Percentiles rank a stretch among this genome's conserved stretches.
Conservation (phyloP, 768 basidiomycete species). For the Amanita exitialis region DNA sequence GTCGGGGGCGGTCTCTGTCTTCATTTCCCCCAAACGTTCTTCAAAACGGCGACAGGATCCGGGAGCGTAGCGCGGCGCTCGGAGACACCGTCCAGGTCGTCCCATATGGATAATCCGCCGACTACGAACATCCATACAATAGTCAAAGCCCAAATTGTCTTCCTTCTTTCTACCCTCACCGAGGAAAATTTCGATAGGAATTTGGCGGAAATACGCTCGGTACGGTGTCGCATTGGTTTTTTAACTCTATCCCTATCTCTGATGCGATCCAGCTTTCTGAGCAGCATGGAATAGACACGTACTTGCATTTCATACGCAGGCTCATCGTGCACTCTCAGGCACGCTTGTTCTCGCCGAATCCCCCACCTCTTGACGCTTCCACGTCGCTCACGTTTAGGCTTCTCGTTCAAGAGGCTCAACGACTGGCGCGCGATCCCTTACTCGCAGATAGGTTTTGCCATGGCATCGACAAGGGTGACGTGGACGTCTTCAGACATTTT, state of each 20-base stretch:
- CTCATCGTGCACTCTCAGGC: constrained; percentile 84
- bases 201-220: constrained; percentile 89
- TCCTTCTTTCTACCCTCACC: constrained; percentile 89
- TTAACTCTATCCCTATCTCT: constrained; percentile 6
- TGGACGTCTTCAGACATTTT: constrained; percentile 73
- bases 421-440: constrained; percentile 83
- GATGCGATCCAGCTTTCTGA: constrained; percentile 68
- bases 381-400: constrained; percentile 75
- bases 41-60: constrained; percentile 66
- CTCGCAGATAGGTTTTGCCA: constrained; percentile 87
- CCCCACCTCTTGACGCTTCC: constrained; percentile 67
- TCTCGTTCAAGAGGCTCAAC: constrained; percentile 79
- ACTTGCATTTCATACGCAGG: constrained; percentile 94
- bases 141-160: constrained; percentile 96
- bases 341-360: constrained; percentile 47
- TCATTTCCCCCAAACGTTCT: constrained; percentile 27
- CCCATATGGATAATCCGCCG: constrained; percentile 81
- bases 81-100: constrained; percentile 73
- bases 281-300: constrained; percentile 94
- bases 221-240: constrained; percentile 30
- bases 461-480: constrained; percentile 82
- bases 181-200: constrained; percentile 97
- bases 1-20: constrained; percentile 31
- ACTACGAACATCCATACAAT: constrained; percentile 85
- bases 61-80: constrained; percentile 61